Evolutionary conservation across 148 eudicot species (phyloP).

Genomic region (Gaultheria prostrata): DNA sequence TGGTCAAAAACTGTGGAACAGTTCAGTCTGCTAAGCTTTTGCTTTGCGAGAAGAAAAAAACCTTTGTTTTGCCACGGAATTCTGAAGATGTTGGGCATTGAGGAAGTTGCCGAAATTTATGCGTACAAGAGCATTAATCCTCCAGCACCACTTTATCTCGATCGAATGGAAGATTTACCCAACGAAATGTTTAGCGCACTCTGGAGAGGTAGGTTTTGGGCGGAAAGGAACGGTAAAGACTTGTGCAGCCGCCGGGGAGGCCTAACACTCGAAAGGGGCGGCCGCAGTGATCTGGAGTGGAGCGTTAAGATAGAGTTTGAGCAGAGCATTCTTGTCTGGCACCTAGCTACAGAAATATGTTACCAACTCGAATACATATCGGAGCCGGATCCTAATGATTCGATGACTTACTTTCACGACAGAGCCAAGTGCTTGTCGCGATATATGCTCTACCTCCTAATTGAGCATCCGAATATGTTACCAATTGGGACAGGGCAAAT

Average conservation of each 20-base stretch:
- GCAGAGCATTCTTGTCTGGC: conserved; percentile 27
- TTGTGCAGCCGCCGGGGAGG: conserved; percentile 9
- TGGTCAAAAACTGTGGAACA: background rate
- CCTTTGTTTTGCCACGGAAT: too few species aligned
- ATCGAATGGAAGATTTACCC: too few species aligned
- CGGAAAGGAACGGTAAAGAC: too few species aligned
- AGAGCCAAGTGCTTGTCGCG: background rate
- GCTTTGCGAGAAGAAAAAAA: background rate
- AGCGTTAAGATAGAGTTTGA: conserved; percentile 22
- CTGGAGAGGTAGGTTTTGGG: too few species aligned
- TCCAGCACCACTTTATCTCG: background rate
- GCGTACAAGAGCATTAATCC: background rate
- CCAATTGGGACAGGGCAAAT: background rate
- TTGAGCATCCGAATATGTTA: background rate
- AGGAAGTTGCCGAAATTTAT: background rate
- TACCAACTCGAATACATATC: background rate
- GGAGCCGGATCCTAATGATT: background rate
- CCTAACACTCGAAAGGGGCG: background rate
- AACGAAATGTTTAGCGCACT: too few species aligned
- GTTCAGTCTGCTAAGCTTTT: background rate
- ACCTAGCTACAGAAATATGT: conserved; percentile 26
- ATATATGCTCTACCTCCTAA: background rate
- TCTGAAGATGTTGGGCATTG: background rate
- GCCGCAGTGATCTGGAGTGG: background rate
- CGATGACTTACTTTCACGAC: background rate